Evolutionary conservation across 345 rosid species (phyloP), one percentile per base, ranked within the genome.

Genomic region (Eucalyptus sideroxylon): DNA sequence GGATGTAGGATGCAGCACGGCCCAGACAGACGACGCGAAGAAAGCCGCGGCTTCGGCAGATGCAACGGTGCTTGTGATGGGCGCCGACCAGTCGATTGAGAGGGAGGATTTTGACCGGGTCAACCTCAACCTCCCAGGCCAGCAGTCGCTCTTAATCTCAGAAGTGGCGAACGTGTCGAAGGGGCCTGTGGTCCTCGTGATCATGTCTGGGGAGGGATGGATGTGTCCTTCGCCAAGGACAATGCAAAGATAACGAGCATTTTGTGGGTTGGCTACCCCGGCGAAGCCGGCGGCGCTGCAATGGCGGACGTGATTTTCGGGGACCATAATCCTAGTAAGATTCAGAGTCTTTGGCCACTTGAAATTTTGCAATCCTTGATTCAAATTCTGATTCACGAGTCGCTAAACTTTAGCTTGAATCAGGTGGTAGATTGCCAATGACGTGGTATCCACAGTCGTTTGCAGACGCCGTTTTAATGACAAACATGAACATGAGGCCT

Each of bases 181-280:
- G 62, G 99, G 99, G 50, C 98, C 97, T 3, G 99, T 98, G 47
- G 90, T 97, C 83, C 97, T 98, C 23, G 96, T 97, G n/a, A 94
- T 98, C 45, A 98, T 97, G 99, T 97, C 99, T 0, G 99, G 98
- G 99, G 99, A 8, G 98, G 99, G 44, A 92, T 98, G 56, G 99
- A 98, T 34, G 89, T 98, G 27, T 90, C 97, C 1, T 97, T 95
- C 47, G 98, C 99, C 1, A 98, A 96, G 91, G 91, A 89, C 50
- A 87, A 96, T 11, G 87, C 59, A 6, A 97, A 97, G 89, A 93
- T 98, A 72, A 92, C 93, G 26, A 94, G 96, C 93, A 98, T 98
- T 34, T 87, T 98, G 47, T 98, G 99, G 99, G 98, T 96, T 87
- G 99, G 99, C 40, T 97, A 96, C 90, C 99, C 99, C 5, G 99